Percentiles rank a stretch among this genome's conserved stretches.
Evolutionary conservation across 2,329 filamentous ascomycete genomes (phyloP).

Genomic region (Botrytis medusae): DNA sequence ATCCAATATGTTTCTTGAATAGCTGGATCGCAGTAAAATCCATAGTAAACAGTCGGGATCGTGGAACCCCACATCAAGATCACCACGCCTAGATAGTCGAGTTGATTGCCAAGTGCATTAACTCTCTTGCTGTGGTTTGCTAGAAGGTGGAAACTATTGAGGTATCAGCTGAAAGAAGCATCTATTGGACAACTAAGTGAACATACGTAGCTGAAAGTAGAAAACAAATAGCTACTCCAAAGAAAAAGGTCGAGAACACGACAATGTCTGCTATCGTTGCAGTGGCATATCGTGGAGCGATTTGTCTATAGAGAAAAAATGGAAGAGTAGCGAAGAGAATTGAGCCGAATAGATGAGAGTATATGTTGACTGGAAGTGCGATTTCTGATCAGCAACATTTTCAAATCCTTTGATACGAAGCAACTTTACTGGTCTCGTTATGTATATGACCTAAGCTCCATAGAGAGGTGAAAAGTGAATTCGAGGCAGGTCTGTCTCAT

Average conservation of each 20-base stretch:
- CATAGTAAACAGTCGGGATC: constrained; percentile 44
- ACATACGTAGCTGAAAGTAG: constrained; percentile 40
- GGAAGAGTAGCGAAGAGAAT: constrained; percentile 38
- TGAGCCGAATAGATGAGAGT: constrained; percentile 47
- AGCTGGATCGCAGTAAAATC: constrained; percentile 44
- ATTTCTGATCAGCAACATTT: constrained; percentile 37
- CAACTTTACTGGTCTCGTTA: constrained; percentile 23
- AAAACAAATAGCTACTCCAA: constrained; percentile 43
- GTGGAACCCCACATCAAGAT: constrained; percentile 44
- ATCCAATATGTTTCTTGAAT: constrained; percentile 41
- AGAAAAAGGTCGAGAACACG: constrained; percentile 45
- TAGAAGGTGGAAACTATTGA: constrained; percentile 40
- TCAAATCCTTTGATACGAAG: not conserved
- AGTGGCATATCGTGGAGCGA: constrained; percentile 40
- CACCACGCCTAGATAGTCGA: constrained; percentile 45
- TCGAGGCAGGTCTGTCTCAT: constrained; percentile 12
- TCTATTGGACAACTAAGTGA: accelerated
- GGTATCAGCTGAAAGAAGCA: not conserved
- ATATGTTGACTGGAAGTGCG: constrained; percentile 43
- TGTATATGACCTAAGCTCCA: constrained; percentile 21
- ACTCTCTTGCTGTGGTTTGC: constrained; percentile 43
- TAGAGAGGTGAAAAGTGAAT: constrained; percentile 21
- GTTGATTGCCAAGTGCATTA: constrained; percentile 41
- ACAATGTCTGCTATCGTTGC: constrained; percentile 41
- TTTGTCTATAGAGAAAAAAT: constrained; percentile 35